Base-by-base conservation (phyloP, 2,329 filamentous ascomycete species). In the Davidsoniella virescens region DNA sequence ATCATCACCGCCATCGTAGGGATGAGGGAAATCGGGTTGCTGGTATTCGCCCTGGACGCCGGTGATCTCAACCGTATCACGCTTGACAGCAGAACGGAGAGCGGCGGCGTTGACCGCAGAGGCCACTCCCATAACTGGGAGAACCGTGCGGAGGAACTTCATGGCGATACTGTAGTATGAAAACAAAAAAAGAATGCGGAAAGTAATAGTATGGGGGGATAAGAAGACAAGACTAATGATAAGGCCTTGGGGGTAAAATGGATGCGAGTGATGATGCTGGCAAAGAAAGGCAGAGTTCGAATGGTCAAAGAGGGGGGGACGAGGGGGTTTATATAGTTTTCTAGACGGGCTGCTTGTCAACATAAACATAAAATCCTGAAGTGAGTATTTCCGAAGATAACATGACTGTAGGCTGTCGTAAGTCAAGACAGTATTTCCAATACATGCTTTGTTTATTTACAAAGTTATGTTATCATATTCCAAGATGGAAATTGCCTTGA, bases 141-240 rank as follows among this genome's bases (percentile, higher is more conserved):
- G 39, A 29, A 53, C 51, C 37, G 51, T 53, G 39, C 48, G 51
- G 39, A 53, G 47, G 43, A 53, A 53, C 47, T 53, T 53, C 51
- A 53, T 53, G 47, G 43, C 44, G 40, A 47, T 20, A 43, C 25
- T 18, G 40, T 20, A 43, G 40, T 20, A 20, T 23, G 40, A 43
- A 43, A 20, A 43, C 39, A 52, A 49, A 26, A 52, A 52, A 46
- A 49, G 36, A 52, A 52, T 38, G 51, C 43, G 40, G 50, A 36
- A 45, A 47, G 41, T 25, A 38, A 42, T 37, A 25, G 38, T 29
- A 48, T 44, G 39, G 42, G 37, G 33, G 50, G 45, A 48, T 44
- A 52, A 52, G 29, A 52, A 41, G 17, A 49, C 12, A 40, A 47
- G 16, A 17, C 20, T 44, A 26, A 29, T 16, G 41, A 51, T 37